These are phyloP conservation scores for Spergularia azorica DNA, from an alignment of 179 eudicot genomes.

Conservation along the genomic window DNA sequence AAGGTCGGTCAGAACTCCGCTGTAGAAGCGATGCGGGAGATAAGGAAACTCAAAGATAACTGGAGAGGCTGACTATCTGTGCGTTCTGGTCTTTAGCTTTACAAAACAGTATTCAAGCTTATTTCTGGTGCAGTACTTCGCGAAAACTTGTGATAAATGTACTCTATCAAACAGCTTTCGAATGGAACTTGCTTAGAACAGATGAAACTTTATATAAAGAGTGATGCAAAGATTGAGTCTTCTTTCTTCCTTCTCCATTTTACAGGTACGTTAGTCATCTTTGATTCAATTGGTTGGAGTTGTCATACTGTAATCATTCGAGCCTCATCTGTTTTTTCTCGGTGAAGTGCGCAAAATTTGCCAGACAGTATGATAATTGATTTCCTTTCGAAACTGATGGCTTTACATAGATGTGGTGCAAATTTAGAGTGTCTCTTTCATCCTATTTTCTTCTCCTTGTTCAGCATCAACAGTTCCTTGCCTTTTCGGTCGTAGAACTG, in stretches of 20 bases:
- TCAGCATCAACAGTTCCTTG: no score
- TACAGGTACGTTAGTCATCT: background rate
- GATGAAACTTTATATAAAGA: background rate
- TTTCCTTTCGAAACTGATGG: no score
- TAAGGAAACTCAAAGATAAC: slow-evolving; percentile 78
- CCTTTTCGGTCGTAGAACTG: no score
- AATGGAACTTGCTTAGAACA: background rate
- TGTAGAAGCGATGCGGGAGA: slow-evolving; percentile 60
- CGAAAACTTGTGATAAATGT: no score
- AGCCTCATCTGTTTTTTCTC: no score
- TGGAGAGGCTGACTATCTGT: slow-evolving; percentile 60
- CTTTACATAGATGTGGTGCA: no score
- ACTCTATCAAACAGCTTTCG: background rate
- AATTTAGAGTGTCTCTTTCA: no score
- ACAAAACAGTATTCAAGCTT: no score
- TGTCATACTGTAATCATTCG: background rate
- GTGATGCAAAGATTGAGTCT: background rate
- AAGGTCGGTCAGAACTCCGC: slow-evolving; percentile 64
- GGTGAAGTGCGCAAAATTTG: no score
- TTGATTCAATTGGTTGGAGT: background rate
- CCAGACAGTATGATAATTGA: no score
- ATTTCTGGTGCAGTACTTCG: no score
- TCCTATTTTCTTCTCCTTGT: no score
- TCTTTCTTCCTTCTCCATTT: background rate
- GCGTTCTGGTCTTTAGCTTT: slow-evolving; percentile 17